Conservation (phyloP, 208 protist species). For the Acanthamoeba culbertsoni region DNA sequence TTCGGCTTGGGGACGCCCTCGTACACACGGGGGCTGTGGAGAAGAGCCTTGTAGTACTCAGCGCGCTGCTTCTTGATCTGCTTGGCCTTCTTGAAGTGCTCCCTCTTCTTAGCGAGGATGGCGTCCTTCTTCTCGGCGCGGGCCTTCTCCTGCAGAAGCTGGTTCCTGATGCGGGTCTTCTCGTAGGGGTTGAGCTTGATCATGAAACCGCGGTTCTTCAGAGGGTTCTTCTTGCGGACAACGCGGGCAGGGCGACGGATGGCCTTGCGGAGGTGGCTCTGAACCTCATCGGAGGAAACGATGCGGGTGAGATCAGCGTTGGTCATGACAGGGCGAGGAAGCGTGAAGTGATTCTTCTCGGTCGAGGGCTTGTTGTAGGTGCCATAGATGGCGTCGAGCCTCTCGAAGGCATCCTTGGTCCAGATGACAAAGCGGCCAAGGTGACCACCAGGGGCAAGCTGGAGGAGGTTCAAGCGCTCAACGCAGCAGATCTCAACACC, state of each 20-base stretch:
- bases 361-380: slow-evolving; percentile 86
- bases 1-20: background rate
- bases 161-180: slow-evolving; percentile 41
- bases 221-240: slow-evolving; percentile 79
- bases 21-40: slow-evolving; percentile 56
- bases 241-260: slow-evolving; percentile 64
- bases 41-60: slow-evolving; percentile 60
- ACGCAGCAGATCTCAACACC: slow-evolving; percentile 95
- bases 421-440: slow-evolving; percentile 99
- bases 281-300: slow-evolving; percentile 90
- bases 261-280: slow-evolving; percentile 69
- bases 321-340: slow-evolving; percentile 85
- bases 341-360: slow-evolving; percentile 85
- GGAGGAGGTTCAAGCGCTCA: slow-evolving; percentile 94
- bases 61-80: slow-evolving; percentile 62
- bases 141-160: slow-evolving; percentile 55
- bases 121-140: slow-evolving; percentile 65
- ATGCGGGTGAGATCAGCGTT: slow-evolving; percentile 90
- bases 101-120: slow-evolving; percentile 54
- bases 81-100: slow-evolving; percentile 57
- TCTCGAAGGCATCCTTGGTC: slow-evolving; percentile 97
- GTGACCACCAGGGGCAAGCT: slow-evolving; percentile 99
- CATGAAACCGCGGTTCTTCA: slow-evolving; percentile 83
- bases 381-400: slow-evolving; percentile 96
- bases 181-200: slow-evolving; percentile 89